These are phyloP conservation scores for Entomortierella chlamydospora DNA, from an alignment of 192 early-diverging fungal species.

Conservation along the genomic window DNA sequence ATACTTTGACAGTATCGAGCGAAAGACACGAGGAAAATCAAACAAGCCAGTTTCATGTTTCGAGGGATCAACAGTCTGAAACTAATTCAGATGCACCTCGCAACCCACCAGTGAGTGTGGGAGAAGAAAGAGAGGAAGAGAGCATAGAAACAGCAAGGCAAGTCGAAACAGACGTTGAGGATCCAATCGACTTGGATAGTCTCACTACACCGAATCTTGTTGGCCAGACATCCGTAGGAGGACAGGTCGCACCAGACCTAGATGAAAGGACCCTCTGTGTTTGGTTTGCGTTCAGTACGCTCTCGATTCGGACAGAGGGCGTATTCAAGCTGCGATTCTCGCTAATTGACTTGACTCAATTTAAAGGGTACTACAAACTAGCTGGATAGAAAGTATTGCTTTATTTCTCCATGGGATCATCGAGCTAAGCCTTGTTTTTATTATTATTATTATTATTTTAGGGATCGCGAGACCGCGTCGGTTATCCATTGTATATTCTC, in stretches of 20 bases:
- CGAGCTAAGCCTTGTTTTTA: no score
- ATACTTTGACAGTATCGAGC: no score
- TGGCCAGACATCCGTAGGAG: slow-evolving; percentile 35
- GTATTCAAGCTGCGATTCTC: slow-evolving; percentile 71
- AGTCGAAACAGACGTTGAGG: neutral
- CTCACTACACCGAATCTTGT: slow-evolving; percentile 30
- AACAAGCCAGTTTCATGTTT: neutral
- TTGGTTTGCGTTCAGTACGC: slow-evolving; percentile 78
- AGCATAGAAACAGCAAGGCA: neutral
- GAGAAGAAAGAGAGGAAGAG: neutral
- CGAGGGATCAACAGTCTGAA: no score
- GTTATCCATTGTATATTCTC: slow-evolving; percentile 62
- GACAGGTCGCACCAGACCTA: slow-evolving; percentile 59
- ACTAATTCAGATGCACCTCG: no score
- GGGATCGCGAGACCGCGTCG: slow-evolving; percentile 3
- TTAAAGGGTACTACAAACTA: slow-evolving; percentile 19
- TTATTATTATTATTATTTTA: no score
- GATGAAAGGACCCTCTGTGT: slow-evolving; percentile 65
- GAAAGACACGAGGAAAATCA: neutral
- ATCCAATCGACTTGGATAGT: slow-evolving; percentile 9
- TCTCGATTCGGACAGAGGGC: slow-evolving; percentile 78
- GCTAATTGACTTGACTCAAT: slow-evolving; percentile 71
- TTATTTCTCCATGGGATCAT: no score
- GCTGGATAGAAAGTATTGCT: neutral
- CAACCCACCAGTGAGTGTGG: no score